Evolutionary conservation across 352 stramenopile species (phyloP), one percentile per base, ranked within the genome.

Genomic region (Phytophthora fragariaefolia): DNA sequence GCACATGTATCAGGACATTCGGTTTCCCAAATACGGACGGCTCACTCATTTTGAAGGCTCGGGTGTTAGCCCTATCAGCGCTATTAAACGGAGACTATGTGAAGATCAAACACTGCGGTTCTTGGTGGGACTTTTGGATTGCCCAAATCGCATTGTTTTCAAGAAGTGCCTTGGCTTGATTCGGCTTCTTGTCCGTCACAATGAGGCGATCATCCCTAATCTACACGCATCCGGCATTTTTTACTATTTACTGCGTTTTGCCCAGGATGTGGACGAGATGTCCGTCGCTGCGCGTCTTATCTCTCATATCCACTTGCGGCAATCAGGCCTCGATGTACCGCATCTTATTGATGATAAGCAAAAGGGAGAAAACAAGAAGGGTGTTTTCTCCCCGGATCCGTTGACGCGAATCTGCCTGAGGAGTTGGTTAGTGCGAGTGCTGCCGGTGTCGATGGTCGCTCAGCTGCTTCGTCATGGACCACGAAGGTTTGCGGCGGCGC

Each of bases 401-500:
- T 66, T 96, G 27, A 96, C 88, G 8, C 77, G 85, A 45, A 94
- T 94, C 26, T 96, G 88, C 48, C 64, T 95, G 32, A 91, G 79
- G 59, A 93, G 84, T 52, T 96, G 88, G 88, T 59, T 96, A n/a
- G 82, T 96, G 24, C 84, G 87, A 18, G 49, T 96, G 13, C 56
- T 96, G 22, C 88, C 88, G 6, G 88, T 96, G 6, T 96, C 88
- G 3, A 93, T 96, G 83, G 83, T 96, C 23, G 88, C 88, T 34
- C 88, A 96, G 57, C 42, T 96, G 32, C 73, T 96, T 40, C 88
- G 88, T 27, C 88, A 96, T 52, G 88, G 88, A 2, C 82, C 88
- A 12, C 64, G 78, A 20, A 77, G 85, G 7, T 96, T 96, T 69
- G 85, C 88, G 1, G 82, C 86, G 26, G 84, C 85, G 10, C 68